Evolutionary conservation across 2,329 filamentous ascomycete genomes (phyloP).

Genomic region (Neurospora crassa): DNA sequence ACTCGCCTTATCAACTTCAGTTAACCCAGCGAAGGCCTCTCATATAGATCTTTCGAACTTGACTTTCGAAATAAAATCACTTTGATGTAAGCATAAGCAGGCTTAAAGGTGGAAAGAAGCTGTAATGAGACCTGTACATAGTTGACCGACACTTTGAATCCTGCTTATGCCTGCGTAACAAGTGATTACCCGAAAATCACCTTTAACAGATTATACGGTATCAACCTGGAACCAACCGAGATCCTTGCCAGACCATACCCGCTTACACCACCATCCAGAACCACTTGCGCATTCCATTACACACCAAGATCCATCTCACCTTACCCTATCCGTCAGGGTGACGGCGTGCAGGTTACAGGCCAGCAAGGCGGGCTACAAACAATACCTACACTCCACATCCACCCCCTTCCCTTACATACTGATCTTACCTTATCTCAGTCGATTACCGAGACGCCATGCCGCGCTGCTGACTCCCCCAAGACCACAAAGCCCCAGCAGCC

Average conservation of each 20-base stretch:
- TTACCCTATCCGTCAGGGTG: background rate
- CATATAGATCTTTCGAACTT: too few species aligned
- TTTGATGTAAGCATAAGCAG: too few species aligned
- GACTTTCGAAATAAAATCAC: too few species aligned
- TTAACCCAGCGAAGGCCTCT: background rate
- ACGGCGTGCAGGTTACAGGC: background rate
- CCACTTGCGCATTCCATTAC: background rate
- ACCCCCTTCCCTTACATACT: background rate
- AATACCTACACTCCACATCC: background rate
- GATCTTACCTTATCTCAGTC: background rate
- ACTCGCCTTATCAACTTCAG: background rate
- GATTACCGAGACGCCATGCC: background rate
- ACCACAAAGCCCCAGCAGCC: background rate
- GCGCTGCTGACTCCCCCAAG: background rate
- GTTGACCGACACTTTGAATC: too few species aligned
- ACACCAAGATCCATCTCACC: background rate
- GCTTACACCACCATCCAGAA: background rate
- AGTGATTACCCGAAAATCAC: too few species aligned
- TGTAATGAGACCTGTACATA: too few species aligned
- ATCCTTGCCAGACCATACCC: background rate
- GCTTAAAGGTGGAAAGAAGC: too few species aligned
- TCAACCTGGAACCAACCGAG: background rate
- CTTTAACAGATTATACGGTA: background rate
- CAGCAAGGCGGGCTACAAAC: background rate
- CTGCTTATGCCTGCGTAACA: too few species aligned